A percentile compares a stretch with the other conserved stretches of the same genome.
Conservation (phyloP, 2,329 filamentous ascomycete genomes). For the Diaporthe ampelina region DNA sequence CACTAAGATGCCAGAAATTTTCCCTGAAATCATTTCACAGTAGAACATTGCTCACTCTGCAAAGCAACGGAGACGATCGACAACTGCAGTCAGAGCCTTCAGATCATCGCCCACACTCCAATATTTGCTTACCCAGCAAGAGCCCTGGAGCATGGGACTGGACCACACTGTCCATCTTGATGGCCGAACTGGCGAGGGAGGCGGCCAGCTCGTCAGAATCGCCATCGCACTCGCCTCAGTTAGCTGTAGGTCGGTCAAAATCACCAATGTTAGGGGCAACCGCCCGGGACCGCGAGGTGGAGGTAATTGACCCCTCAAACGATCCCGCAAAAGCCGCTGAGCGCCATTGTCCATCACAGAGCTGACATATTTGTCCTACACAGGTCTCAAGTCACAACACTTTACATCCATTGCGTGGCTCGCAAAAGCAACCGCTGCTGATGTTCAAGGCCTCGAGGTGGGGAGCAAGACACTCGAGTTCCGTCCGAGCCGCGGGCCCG, state of each 20-base stretch:
- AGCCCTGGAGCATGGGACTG: constrained; percentile 35
- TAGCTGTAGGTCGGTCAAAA: constrained; percentile 65
- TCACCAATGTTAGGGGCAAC: constrained; percentile 70
- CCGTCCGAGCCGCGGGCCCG: constrained; percentile 55
- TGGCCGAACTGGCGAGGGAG: constrained; percentile 71
- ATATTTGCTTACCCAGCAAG: background rate
- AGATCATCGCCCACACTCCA: background rate
- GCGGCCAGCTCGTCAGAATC: constrained; percentile 71
- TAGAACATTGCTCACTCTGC: background rate
- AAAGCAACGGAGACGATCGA: background rate
- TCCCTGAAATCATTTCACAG: too few species aligned
- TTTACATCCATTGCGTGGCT: constrained; percentile 69
- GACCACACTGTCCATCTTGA: constrained; percentile 63
- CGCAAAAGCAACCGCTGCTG: constrained; percentile 64
- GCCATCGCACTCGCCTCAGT: constrained; percentile 70
- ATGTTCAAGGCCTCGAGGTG: constrained; percentile 63
- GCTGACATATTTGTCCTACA: background rate
- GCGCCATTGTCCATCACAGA: too few species aligned
- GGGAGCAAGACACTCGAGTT: constrained; percentile 67
- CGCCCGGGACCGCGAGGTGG: constrained; percentile 55
- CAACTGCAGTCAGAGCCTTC: background rate
- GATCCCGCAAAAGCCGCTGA: background rate
- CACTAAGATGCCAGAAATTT: too few species aligned
- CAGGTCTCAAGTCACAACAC: constrained; percentile 73
- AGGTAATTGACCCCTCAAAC: constrained; percentile 40